Percentiles rank a stretch among this genome's conserved stretches.
Conservation (phyloP, 2,329 filamentous ascomycete genomes). For the Fusarium domesticum region DNA sequence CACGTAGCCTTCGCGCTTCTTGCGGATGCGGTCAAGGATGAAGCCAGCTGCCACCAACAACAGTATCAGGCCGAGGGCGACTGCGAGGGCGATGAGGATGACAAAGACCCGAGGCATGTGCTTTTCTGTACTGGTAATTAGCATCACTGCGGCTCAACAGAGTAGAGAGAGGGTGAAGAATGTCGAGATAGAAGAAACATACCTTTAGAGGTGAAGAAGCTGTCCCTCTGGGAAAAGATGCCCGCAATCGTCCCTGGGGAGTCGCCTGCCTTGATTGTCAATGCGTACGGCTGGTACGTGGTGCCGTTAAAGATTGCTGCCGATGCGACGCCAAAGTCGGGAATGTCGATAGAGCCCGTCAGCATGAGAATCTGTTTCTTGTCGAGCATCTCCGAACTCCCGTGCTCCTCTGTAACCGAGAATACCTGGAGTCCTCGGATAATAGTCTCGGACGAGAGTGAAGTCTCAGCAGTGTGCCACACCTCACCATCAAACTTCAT, state of each 20-base stretch:
- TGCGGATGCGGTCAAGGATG: constrained; percentile 69
- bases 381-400: constrained; percentile 59
- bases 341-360: constrained; percentile 76
- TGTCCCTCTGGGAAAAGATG: constrained; percentile 78
- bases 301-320: constrained; percentile 87
- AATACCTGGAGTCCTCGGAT: constrained; percentile 83
- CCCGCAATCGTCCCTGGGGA: constrained; percentile 71
- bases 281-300: constrained; percentile 70
- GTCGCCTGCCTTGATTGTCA: constrained; percentile 67
- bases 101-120: constrained; percentile 72
- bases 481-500: constrained; percentile 75
- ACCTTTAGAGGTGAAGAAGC: constrained; percentile 68
- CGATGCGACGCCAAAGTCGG: constrained; percentile 75
- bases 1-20: constrained; percentile 74
- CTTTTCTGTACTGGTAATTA: too few relatives aligned
- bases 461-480: constrained; percentile 64
- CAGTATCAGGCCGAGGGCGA: constrained; percentile 74
- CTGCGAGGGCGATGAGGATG: constrained; percentile 76
- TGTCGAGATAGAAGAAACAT: constrained; percentile 40
- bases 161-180: too few relatives aligned
- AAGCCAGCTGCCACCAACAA: constrained; percentile 74
- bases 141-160: too few relatives aligned
- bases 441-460: constrained; percentile 62
- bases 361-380: constrained; percentile 72
- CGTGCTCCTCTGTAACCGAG: constrained; percentile 66